Conservation (phyloP, 495 filamentous ascomycete genomes). For the Thozetella sp. region DNA sequence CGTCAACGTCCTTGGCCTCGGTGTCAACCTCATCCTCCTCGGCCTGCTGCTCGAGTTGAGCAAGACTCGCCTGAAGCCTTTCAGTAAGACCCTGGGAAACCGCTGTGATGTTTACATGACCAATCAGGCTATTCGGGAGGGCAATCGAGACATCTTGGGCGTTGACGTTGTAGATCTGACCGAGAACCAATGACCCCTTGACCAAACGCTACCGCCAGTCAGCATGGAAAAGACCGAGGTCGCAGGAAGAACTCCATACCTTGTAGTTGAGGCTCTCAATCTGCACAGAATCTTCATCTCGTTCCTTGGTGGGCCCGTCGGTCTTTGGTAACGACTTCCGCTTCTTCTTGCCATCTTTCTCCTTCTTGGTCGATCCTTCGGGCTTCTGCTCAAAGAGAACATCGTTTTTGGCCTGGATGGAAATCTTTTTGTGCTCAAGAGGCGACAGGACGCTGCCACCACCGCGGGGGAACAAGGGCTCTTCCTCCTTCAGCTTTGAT, state of each 20-base stretch:
- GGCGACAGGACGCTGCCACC: conserved; percentile 90
- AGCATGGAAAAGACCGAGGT: conserved; percentile 22
- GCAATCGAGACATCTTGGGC: conserved; percentile 75
- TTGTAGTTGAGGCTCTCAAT: conserved; percentile 91
- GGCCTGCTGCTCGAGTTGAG: conserved; percentile 43
- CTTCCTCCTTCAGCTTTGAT: conserved; percentile 66
- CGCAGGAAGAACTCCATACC: conserved; percentile 44
- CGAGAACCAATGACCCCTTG: conserved; percentile 82
- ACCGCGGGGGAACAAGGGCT: conserved; percentile 88
- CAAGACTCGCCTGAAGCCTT: conserved; percentile 62
- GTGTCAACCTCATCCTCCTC: conserved; percentile 50
- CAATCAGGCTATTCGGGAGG: conserved; percentile 88
- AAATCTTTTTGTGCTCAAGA: conserved; percentile 93
- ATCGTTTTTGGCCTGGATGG: conserved; percentile 89
- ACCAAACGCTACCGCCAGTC: conserved; percentile 67
- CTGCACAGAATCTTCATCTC: conserved; percentile 61
- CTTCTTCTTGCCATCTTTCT: conserved; percentile 53
- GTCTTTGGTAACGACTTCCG: conserved; percentile 54
- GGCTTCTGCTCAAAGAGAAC: conserved; percentile 87
- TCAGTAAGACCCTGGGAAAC: conserved; percentile 66
- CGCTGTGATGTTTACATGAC: conserved; percentile 87
- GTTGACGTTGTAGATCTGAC: conserved; percentile 82
- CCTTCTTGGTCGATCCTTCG: conserved; percentile 37
- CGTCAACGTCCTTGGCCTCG: conserved; percentile 50
- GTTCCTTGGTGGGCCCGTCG: conserved; percentile 36